Conservation (phyloP, 148 eudicot genomes). For the Chenopodium berlandieri region DNA sequence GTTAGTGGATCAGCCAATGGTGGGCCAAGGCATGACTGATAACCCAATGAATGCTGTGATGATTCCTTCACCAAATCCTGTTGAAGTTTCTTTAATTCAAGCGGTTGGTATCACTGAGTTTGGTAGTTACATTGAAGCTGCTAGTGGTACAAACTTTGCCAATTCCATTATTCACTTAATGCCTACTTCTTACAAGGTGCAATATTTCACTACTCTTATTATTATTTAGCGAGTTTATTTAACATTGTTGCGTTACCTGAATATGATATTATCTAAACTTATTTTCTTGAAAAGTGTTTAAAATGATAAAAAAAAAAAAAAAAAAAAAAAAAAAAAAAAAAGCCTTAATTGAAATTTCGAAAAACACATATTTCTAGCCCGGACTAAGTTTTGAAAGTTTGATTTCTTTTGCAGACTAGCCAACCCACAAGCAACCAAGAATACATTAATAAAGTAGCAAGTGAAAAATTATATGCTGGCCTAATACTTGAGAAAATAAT, state of each 20-base stretch:
- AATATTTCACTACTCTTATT: not conserved
- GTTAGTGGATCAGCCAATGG: slow-evolving; percentile 34
- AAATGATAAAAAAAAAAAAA: too few species aligned
- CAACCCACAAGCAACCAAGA: slow-evolving; percentile 18
- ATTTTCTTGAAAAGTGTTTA: too few species aligned
- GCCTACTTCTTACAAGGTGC: slow-evolving; percentile 20
- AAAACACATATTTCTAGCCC: too few species aligned
- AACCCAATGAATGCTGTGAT: slow-evolving; percentile 41
- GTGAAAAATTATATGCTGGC: slow-evolving; percentile 32
- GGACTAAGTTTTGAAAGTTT: not conserved
- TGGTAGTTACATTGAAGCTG: slow-evolving; percentile 43
- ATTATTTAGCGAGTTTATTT: too few species aligned
- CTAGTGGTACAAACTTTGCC: slow-evolving; percentile 35
- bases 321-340: too few species aligned
- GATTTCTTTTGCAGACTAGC: slow-evolving; percentile 19
- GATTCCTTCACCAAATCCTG: slow-evolving; percentile 40
- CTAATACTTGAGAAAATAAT: slow-evolving; percentile 50
- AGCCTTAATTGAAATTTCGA: too few species aligned
- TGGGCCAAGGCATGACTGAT: slow-evolving; percentile 55
- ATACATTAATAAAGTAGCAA: not conserved
- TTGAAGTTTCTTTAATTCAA: slow-evolving; percentile 32
- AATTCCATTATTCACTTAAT: slow-evolving; percentile 32
- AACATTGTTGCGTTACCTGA: not conserved
- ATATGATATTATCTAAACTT: too few species aligned
- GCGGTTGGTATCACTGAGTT: slow-evolving; percentile 46